A percentile compares a stretch with the other conserved stretches of the same genome.
phyloP scores from a whole-genome alignment of 495 filamentous ascomycete species.

The Penicillium canariense region DNA sequence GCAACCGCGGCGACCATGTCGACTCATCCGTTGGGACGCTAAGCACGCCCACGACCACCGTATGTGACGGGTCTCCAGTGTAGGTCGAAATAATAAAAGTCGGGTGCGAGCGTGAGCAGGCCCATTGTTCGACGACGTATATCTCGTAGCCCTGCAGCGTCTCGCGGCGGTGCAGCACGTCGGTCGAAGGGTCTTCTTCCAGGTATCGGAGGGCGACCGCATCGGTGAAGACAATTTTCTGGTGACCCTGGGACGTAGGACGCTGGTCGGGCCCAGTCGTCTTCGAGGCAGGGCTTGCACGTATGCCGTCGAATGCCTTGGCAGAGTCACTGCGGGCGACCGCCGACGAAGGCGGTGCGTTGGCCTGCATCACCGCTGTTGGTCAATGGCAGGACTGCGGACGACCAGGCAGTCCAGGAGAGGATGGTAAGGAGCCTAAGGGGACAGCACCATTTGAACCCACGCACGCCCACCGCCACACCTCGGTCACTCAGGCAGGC shows the following conservation, averaged over 20 bases:
- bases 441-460: conserved; percentile 8
- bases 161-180: conserved; percentile 66
- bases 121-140: conserved; percentile 98
- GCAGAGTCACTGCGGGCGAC: conserved; percentile 22
- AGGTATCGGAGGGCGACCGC: conserved; percentile 80
- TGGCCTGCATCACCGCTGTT: conserved; percentile 23
- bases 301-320: conserved; percentile 23
- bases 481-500: conserved; percentile 24
- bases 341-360: conserved; percentile 20
- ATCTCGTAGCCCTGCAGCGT: conserved; percentile 82
- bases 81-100: conserved; percentile 92
- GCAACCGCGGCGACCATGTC: conserved; percentile 73
- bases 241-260: conserved; percentile 38
- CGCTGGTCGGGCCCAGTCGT: conserved; percentile 19
- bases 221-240: conserved; percentile 67
- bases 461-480: conserved; percentile 1
- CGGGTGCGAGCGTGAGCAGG: conserved; percentile 83
- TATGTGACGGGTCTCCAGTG: conserved; percentile 80
- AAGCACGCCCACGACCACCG: conserved; percentile 74
- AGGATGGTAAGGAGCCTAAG: conserved; percentile 4
- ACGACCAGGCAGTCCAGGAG: conserved; percentile 7
- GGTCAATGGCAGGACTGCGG: conserved; percentile 2
- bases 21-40: conserved; percentile 79
- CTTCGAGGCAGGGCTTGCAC: conserved; percentile 25
- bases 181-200: conserved; percentile 78